phyloP scores from a whole-genome alignment of 2,329 filamentous ascomycete species.

The Triangularia setosa region DNA sequence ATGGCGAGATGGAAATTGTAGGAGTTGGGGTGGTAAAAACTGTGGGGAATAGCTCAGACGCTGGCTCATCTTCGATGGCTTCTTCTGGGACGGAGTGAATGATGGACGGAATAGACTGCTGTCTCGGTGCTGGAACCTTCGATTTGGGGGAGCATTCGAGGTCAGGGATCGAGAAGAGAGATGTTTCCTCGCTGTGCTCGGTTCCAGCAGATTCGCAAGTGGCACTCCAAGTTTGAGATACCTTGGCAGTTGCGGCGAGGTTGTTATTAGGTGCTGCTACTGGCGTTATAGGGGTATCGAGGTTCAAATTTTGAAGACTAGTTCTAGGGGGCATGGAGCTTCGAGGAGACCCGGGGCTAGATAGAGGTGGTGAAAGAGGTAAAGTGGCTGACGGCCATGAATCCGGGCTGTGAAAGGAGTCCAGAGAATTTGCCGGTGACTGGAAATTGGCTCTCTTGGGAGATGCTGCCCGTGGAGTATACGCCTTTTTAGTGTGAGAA shows the following conservation, averaged over 20 bases:
- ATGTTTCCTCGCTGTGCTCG: slow-evolving; percentile 26
- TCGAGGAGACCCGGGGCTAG: slow-evolving; percentile 36
- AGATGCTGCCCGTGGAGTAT: slow-evolving; percentile 24
- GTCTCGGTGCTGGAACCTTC: neutral
- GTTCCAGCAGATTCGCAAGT: slow-evolving; percentile 24
- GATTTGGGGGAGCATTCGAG: neutral
- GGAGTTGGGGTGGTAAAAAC: neutral
- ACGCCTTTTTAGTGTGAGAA: slow-evolving; percentile 25
- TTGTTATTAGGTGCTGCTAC: slow-evolving; percentile 29
- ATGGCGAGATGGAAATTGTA: neutral
- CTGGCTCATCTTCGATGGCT: neutral
- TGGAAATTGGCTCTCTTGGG: slow-evolving; percentile 13
- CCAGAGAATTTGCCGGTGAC: slow-evolving; percentile 46
- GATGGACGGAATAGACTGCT: neutral
- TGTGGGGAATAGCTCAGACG: neutral
- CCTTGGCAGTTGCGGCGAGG: neutral
- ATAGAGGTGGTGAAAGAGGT: slow-evolving; percentile 43
- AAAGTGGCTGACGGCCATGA: slow-evolving; percentile 48
- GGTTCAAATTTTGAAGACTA: slow-evolving; percentile 36
- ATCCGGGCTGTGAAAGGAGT: slow-evolving; percentile 53
- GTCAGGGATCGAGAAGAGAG: slow-evolving; percentile 22
- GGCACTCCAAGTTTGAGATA: slow-evolving; percentile 30
- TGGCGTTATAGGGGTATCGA: slow-evolving; percentile 31
- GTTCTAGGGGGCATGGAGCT: slow-evolving; percentile 30
- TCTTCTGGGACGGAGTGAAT: slow-evolving; percentile 9